These are phyloP conservation scores for Thermothelomyces thermophilus DNA, from an alignment of 2,329 filamentous ascomycete species.

Conservation along the genomic window DNA sequence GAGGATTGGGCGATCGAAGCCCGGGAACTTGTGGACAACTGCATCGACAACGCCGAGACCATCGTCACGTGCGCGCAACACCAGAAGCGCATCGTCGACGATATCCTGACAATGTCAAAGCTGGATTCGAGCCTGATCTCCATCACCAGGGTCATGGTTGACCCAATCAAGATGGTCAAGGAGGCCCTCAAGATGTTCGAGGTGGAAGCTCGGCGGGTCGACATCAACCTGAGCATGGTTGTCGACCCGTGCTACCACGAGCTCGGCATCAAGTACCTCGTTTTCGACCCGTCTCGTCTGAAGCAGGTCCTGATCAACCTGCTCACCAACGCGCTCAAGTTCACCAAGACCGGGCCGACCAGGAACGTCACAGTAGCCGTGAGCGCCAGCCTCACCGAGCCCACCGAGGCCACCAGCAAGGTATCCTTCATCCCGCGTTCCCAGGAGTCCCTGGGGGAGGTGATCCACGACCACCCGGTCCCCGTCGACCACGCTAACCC, in stretches of 20 bases:
- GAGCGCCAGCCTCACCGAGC: conserved; percentile 37
- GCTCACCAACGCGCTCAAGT: conserved; percentile 75
- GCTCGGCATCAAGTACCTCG: conserved; percentile 57
- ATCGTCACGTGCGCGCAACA: conserved; percentile 73
- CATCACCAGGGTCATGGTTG: conserved; percentile 63
- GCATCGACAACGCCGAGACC: conserved; percentile 68
- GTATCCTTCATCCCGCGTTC: conserved; percentile 59
- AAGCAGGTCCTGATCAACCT: conserved; percentile 76
- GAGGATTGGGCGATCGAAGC: conserved; percentile 29
- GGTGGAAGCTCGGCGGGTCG: conserved; percentile 62
- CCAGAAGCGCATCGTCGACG: conserved; percentile 73
- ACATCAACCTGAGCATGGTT: conserved; percentile 59
- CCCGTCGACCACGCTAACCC: conserved; percentile 36
- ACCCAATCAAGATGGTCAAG: conserved; percentile 60
- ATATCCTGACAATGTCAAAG: conserved; percentile 67
- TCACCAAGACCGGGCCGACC: conserved; percentile 58
- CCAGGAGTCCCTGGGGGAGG: conserved; percentile 38
- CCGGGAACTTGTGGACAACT: conserved; percentile 46
- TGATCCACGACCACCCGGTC: conserved; percentile 33
- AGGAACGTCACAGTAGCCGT: conserved; percentile 48
- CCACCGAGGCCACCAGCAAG: conserved; percentile 35
- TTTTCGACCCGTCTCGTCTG: conserved; percentile 65
- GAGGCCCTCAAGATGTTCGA: conserved; percentile 72
- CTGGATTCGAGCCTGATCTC: conserved; percentile 68
- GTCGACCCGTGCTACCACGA: conserved; percentile 56